Evolutionary conservation across 2,329 filamentous ascomycete genomes (phyloP), one percentile per base, ranked within the genome.

Genomic region (Aspergillus calidoustus): DNA sequence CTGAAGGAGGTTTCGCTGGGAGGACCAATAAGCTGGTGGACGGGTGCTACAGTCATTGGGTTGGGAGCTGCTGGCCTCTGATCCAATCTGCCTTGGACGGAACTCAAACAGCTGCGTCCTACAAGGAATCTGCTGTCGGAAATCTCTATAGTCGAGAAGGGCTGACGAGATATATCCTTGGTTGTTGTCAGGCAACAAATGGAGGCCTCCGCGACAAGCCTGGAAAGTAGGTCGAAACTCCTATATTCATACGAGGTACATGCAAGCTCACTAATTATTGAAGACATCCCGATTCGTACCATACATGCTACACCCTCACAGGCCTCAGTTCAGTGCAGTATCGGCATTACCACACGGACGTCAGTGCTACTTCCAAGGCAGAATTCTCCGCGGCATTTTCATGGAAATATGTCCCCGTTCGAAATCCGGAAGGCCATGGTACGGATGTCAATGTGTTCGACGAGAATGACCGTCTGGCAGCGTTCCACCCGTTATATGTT

Each of bases 21-120:
- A 90, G 95, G 69, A 97, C 94, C 30, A 98, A 98, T 83, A 99
- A 99, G 80, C 85, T 99, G 34, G 95, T 98, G 34, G 95, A 99
- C 77, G 95, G 94, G 50, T 99, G 95, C 80, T 99, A 99, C 81
- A 96, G 92, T 75, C 94, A 97, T 78, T 99, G 95, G 95, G 90
- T 97, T 38, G 95, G 95, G 58, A 91, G 91, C 58, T 98, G 93
- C 80, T 99, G 93, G 92, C 90, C 94, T 50, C 80, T 99, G 66
- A 83, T 98, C 68, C 91, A 97, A 80, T 91, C 92, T 60, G 89
- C 89, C 58, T 79, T 95, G 61, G 84, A 85, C 67, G 86, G 85
- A 30, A 81, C 82, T 59, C 77, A 76, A 57, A 64, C 68, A 56
- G 65, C 68, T 48, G 56, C 68, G 31, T 64, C 64, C 23, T 64